Base-by-base conservation (phyloP, 2,329 filamentous ascomycete species). In the Arthrobotrys sphaeroides region DNA sequence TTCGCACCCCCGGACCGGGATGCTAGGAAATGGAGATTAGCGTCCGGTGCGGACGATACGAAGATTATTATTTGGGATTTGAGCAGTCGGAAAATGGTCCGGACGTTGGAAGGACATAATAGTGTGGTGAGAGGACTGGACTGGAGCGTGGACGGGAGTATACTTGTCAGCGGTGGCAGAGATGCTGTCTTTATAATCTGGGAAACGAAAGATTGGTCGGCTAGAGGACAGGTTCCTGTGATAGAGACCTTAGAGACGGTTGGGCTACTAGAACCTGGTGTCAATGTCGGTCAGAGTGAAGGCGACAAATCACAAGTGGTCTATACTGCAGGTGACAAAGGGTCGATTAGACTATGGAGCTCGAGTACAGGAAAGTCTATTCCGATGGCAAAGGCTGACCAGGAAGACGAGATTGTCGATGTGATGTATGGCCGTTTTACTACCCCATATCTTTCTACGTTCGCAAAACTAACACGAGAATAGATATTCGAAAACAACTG, bases 181-280 rank as follows among this genome's bases (percentile, higher is more conserved):
- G 95, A 99, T 84, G 96, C 97, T 84, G 98, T 95, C 0, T 88
- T 95, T 65, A 95, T 95, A 77, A 87, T 96, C 82, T 99, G 95
- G 94, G 91, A 97, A 83, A 87, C 91, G 18, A 88, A 85, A 78
- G 93, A 90, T 20, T 99, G 95, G 93, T 94, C 94, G 83, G 84
- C 89, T 45, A 87, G 90, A 78, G 91, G 90, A 76, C 90, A 96
- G 0, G 89, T 95, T 43, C 94, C 93, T 10, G 91, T 93, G 18
- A 85, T 96, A 36, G 95, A 99, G 82, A 89, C 91, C 36, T 86
- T 98, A 28, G 95, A 99, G 82, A 88, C 89, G 2, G 91, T 90
- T 7, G 93, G 93, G 0, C 97, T 98, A 80, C 81, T 96, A 12
- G 86, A 87, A 18, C 85, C 88, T 28, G 92, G 92, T 26, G 85